Base-by-base conservation (phyloP, 2,329 filamentous ascomycete species). In the Ascocoryne sarcoides region DNA sequence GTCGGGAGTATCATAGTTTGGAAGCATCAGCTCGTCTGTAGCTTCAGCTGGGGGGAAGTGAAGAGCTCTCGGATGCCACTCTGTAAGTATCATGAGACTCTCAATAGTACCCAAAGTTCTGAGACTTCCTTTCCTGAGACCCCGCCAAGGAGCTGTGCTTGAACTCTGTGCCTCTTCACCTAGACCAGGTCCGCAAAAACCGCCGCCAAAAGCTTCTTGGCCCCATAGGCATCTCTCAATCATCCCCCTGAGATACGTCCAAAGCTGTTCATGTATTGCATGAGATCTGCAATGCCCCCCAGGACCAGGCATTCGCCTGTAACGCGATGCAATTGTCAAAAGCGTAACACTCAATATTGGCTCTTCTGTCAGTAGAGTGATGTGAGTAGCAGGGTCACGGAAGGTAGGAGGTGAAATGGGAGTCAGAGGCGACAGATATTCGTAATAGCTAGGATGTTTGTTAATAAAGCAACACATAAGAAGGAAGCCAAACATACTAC, bases 181-280 rank as follows among this genome's bases (percentile, higher is more conserved):
- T 26, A 73, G 73, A 16, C 82, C 82, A 2, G 81, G 84, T 38
- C 83, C 82, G 55, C 82, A 86, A 60, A 90, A 88, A 12, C 85
- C 87, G 18, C 86, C 86, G 20, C 88, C 90, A 56, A 95, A 95
- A 38, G 93, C 87, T 61, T 96, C 90, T 59, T 95, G 90, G 7
- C 89, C 92, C 84, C 88, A 96, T 28, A 96, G 79, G 50, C 94
- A 84, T 23, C 90, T 79, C 62, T 95, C 87, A 50, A 96, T 92
- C 84, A 96, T 95, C 43, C 87, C 84, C 37, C 89, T 82, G 20
- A 96, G 73, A 57, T 95, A 94, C 20, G 80, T 85, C 92, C 92
- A 98, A 4, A 96, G 74, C 61, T 93, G 88, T 55, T 95, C 87
- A 51, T 96, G 92, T 40, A 98, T 94, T 35, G 87, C 83, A 54